phyloP scores from a whole-genome alignment of 2,329 filamentous ascomycete genomes.

The Ophiostoma angusticollis region DNA sequence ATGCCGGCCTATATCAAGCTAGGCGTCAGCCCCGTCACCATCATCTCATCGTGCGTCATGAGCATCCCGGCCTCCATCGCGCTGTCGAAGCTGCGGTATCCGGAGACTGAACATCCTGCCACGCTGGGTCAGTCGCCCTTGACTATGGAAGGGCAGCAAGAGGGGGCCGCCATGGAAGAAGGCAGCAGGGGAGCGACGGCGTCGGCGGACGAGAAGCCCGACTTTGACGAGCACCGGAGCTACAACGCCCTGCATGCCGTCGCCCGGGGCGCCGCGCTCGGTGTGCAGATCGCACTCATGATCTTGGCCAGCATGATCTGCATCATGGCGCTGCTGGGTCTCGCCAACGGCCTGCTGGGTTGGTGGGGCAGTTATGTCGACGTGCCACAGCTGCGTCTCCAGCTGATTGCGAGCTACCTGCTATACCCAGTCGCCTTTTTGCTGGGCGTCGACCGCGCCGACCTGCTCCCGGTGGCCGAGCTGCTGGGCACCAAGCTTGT shows the following conservation, averaged over 20 bases:
- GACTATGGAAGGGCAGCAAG: conserved; percentile 26
- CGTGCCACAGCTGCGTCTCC: conserved; percentile 55
- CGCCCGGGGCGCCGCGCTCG: conserved; percentile 72
- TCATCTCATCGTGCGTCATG: conserved; percentile 91
- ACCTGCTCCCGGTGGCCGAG: conserved; percentile 59
- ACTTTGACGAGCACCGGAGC: conserved; percentile 24
- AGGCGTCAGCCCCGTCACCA: conserved; percentile 69
- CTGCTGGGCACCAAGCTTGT: conserved; percentile 75
- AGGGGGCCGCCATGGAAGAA: neutral
- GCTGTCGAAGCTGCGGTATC: conserved; percentile 79
- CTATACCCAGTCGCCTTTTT: conserved; percentile 70
- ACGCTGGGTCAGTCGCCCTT: conserved; percentile 70
- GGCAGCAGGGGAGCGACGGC: neutral
- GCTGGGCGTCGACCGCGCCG: conserved; percentile 56
- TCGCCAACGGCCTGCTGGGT: conserved; percentile 63
- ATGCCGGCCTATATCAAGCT: conserved; percentile 76
- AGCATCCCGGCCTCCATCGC: conserved; percentile 84
- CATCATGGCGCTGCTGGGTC: conserved; percentile 63
- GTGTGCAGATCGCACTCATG: conserved; percentile 76
- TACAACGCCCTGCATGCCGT: conserved; percentile 76
- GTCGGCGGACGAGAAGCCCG: neutral
- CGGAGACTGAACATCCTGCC: conserved; percentile 74
- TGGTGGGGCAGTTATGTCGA: conserved; percentile 77
- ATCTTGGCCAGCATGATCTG: conserved; percentile 69
- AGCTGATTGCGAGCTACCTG: conserved; percentile 64